Conservation (phyloP, 805 yeast species). For the Suhomyces sp. region DNA sequence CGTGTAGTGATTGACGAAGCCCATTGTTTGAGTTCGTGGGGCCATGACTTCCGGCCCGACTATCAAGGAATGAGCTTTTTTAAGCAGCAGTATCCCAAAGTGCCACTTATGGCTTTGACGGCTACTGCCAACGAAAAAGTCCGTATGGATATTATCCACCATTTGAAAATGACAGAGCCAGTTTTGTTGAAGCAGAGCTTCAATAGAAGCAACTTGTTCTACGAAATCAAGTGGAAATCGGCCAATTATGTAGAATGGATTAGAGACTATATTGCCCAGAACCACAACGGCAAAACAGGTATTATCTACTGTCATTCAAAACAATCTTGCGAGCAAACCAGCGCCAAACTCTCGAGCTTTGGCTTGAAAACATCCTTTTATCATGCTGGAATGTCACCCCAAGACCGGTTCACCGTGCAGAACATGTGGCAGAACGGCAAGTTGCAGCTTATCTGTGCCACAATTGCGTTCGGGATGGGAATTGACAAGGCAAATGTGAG, state of each 20-base stretch:
- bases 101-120: constrained; percentile 93
- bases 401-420: constrained; percentile 72
- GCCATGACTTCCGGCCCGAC: constrained; percentile 97
- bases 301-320: constrained; percentile 93
- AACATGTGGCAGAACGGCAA: constrained; percentile 72
- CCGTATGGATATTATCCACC: constrained; percentile 77
- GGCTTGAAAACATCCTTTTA: constrained; percentile 75
- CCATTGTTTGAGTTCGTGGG: constrained; percentile 98
- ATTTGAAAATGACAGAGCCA: constrained; percentile 61
- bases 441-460: constrained; percentile 85
- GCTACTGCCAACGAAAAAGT: constrained; percentile 96
- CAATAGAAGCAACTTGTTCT: constrained; percentile 80
- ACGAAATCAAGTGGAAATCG: constrained; percentile 70
- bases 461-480: constrained; percentile 99
- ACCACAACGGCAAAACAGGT: constrained; percentile 65
- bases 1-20: constrained; percentile 95
- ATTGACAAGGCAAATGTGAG: constrained; percentile 96
- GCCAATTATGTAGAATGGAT: constrained; percentile 57
- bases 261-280: constrained; percentile 48
- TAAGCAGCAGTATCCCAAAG: constrained; percentile 67
- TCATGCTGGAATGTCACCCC: constrained; percentile 92
- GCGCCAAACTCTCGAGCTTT: constrained; percentile 52
- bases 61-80: constrained; percentile 77
- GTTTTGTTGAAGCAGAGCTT: constrained; percentile 82
- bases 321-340: constrained; percentile 79